phyloP scores from a whole-genome alignment of 306 rosid species.

The Pyrus bretschneideri region DNA sequence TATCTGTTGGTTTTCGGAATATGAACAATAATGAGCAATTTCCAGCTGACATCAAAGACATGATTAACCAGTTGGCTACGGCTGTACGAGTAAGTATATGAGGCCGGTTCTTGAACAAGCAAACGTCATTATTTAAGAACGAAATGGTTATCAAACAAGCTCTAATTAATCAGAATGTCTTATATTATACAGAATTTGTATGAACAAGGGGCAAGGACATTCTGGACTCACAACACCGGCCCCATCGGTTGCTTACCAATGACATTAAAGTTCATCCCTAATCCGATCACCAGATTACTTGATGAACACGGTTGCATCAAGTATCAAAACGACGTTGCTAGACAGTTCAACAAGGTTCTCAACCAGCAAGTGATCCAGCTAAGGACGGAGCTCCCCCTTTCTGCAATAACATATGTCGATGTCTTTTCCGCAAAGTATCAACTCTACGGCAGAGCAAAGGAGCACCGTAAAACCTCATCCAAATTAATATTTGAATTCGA shows the following conservation, averaged over 20 bases:
- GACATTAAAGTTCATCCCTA: slow-evolving; percentile 20
- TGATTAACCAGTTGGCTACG: slow-evolving; percentile 35
- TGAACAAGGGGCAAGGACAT: slow-evolving; percentile 48
- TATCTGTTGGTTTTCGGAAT: slow-evolving; percentile 39
- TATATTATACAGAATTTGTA: slow-evolving; percentile 33
- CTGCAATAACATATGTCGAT: slow-evolving; percentile 62
- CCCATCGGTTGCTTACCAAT: slow-evolving; percentile 75
- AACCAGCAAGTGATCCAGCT: slow-evolving; percentile 32
- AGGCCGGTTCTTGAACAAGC: no score
- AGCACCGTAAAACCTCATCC: slow-evolving; percentile 26
- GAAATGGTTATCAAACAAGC: no score
- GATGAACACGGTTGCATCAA: slow-evolving; percentile 57
- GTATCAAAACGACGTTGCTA: slow-evolving; percentile 53
- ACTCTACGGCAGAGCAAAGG: slow-evolving; percentile 43
- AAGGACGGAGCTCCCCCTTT: slow-evolving; percentile 37
- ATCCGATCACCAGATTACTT: slow-evolving; percentile 20
- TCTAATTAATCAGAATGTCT: no score
- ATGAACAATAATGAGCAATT: slow-evolving; percentile 28
- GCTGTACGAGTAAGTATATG: slow-evolving; percentile 41
- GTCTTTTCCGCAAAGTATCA: slow-evolving; percentile 57
- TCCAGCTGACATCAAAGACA: slow-evolving; percentile 29
- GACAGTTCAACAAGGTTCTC: slow-evolving; percentile 49
- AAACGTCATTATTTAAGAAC: no score
- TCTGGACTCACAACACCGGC: slow-evolving; percentile 87
- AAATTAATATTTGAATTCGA: no score